Conservation (phyloP, 2,329 filamentous ascomycete species). For the Fusarium nanum region DNA sequence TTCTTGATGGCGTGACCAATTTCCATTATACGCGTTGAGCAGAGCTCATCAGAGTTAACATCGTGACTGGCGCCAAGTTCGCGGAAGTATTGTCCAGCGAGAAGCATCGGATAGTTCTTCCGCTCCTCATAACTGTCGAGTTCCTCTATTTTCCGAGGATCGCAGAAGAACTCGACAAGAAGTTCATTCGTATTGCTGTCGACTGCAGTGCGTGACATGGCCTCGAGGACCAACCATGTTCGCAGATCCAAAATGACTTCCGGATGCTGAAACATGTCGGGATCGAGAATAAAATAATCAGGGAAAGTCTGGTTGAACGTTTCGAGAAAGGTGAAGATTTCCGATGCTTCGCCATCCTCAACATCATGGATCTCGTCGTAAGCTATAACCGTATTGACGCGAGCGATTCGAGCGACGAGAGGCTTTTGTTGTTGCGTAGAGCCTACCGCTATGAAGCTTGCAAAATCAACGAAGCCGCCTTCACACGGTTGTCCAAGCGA, state of each 20-base stretch:
- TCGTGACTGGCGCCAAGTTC: slow-evolving; percentile 37
- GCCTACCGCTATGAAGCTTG: slow-evolving; percentile 1
- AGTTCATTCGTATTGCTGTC: slow-evolving; percentile 3
- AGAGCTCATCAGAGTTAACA: slow-evolving; percentile 33
- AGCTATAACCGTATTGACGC: slow-evolving; percentile 53
- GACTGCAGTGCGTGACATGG: slow-evolving; percentile 24
- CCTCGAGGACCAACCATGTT: slow-evolving; percentile 51
- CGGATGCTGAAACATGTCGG: slow-evolving; percentile 24
- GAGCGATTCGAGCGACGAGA: slow-evolving; percentile 39
- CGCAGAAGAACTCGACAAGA: slow-evolving; percentile 50
- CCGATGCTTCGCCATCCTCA: slow-evolving; percentile 7
- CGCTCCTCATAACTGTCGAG: background rate
- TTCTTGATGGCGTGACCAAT: slow-evolving; percentile 22
- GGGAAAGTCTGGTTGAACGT: slow-evolving; percentile 50
- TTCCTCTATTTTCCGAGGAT: background rate
- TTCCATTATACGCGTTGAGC: slow-evolving; percentile 39
- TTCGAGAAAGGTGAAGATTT: slow-evolving; percentile 47
- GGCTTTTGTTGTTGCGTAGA: background rate
- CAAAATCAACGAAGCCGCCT: slow-evolving; percentile 48
- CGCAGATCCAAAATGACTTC: slow-evolving; percentile 53
- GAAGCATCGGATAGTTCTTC: slow-evolving; percentile 13
- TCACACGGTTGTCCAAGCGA: slow-evolving; percentile 15
- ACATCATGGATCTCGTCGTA: slow-evolving; percentile 46
- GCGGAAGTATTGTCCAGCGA: slow-evolving; percentile 44
- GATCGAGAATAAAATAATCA: slow-evolving; percentile 42